Conservation (phyloP, 495 filamentous ascomycete species). For the Sabuloglossum arenarium region DNA sequence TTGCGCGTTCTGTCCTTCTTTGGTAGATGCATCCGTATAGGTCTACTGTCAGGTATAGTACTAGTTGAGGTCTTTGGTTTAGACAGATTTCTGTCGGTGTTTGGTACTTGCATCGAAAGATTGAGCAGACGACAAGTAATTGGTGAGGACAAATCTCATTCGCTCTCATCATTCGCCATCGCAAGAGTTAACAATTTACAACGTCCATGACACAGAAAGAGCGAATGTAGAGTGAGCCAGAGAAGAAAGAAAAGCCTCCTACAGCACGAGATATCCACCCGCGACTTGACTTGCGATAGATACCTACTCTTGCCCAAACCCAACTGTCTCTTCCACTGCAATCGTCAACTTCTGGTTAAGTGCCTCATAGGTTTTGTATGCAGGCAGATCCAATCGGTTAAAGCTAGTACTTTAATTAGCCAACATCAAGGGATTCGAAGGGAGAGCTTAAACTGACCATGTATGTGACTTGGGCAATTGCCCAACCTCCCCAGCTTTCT, state of each 20-base stretch:
- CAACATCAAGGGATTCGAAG: not conserved
- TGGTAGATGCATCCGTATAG: too few species aligned
- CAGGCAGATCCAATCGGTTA: conserved; percentile 89
- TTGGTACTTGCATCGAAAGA: not conserved
- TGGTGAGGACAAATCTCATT: not conserved
- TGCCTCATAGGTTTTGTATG: conserved; percentile 73
- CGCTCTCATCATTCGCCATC: not conserved
- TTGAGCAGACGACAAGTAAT: not conserved
- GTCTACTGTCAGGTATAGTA: too few species aligned
- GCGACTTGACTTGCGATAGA: not conserved
- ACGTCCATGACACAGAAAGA: not conserved
- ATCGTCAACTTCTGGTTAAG: conserved; percentile 80
- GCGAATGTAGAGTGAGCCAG: not conserved
- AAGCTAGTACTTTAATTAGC: conserved; percentile 34
- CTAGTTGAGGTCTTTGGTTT: not conserved
- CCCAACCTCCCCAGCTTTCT: conserved; percentile 76
- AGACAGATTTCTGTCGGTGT: not conserved
- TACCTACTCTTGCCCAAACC: conserved; percentile 89
- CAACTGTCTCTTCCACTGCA: conserved; percentile 96
- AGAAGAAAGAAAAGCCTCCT: not conserved
- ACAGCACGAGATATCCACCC: not conserved
- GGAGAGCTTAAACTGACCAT: conserved; percentile 43
- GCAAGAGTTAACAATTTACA: not conserved
- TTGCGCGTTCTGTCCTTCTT: too few species aligned
- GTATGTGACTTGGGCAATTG: conserved; percentile 96